These are phyloP conservation scores for Schizosaccharomyces octosporus DNA, from an alignment of 805 yeast species.

Conservation along the genomic window DNA sequence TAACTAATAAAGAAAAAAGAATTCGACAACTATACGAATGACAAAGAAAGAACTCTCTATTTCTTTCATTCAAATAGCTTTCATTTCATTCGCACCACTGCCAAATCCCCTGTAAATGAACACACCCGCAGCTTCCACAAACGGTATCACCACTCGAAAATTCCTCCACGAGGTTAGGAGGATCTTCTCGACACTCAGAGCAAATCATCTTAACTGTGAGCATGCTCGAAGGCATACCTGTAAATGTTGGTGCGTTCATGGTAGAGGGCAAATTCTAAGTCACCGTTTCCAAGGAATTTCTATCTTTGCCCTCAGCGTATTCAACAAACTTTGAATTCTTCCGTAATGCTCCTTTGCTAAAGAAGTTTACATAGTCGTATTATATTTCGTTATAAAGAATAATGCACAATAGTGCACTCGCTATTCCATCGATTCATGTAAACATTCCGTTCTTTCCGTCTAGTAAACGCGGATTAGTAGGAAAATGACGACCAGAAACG, in stretches of 20 bases:
- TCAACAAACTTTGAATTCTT: too few relatives aligned
- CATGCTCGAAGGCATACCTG: constrained; percentile 5
- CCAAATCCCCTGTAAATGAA: background rate
- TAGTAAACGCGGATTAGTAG: too few relatives aligned
- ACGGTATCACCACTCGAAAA: constrained; percentile 95
- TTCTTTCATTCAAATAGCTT: too few relatives aligned
- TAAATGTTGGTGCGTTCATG: background rate
- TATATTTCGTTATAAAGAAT: too few relatives aligned
- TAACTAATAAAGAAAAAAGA: background rate
- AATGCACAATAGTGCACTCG: too few relatives aligned
- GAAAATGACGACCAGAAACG: too few relatives aligned
- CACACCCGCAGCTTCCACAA: constrained; percentile 77
- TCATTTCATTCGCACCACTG: background rate
- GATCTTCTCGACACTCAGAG: constrained; percentile 87
- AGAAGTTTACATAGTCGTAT: too few relatives aligned
- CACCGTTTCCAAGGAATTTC: background rate
- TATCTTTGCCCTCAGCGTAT: background rate
- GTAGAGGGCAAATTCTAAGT: background rate
- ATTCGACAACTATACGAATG: background rate
- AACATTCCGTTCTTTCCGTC: too few relatives aligned
- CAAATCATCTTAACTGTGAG: constrained; percentile 73
- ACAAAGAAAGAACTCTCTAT: background rate
- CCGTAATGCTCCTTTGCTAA: too few relatives aligned
- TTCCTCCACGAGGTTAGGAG: constrained; percentile 84
- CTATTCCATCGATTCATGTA: too few relatives aligned